Conservation (phyloP, 129 eudicot species). For the Ambrosia artemisiifolia region DNA sequence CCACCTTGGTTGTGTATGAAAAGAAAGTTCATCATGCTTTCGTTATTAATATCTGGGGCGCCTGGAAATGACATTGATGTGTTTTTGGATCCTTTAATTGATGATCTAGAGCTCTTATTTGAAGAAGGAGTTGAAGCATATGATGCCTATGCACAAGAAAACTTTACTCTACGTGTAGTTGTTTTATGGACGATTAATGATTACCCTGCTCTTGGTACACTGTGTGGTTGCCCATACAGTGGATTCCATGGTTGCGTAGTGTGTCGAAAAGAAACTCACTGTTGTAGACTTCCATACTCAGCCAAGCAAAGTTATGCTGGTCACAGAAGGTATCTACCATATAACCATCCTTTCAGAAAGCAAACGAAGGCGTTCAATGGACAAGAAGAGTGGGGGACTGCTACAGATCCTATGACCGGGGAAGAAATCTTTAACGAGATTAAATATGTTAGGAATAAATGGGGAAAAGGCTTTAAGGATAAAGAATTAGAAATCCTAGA, state of each 20-base stretch:
- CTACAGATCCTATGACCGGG: too few relatives aligned
- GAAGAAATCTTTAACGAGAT: too few relatives aligned
- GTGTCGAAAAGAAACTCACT: not conserved
- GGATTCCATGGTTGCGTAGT: not conserved
- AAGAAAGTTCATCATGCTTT: not conserved
- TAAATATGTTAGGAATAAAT: too few relatives aligned
- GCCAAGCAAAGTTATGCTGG: too few relatives aligned
- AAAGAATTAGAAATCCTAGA: not conserved
- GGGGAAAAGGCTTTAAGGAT: too few relatives aligned
- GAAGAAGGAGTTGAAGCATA: not conserved
- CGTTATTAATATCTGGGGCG: not conserved
- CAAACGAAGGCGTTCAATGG: not conserved
- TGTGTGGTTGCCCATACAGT: not conserved
- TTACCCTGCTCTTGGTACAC: not conserved
- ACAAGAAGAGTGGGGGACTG: not conserved
- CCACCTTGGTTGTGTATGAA: not conserved
- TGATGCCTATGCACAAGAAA: not conserved
- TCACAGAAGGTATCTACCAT: too few relatives aligned
- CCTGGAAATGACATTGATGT: slow-evolving; percentile 1
- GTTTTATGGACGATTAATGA: not conserved
- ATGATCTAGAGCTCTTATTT: not conserved
- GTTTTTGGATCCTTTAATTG: not conserved
- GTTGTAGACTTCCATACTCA: too few relatives aligned
- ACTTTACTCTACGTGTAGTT: not conserved
- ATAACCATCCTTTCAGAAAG: not conserved